These are phyloP conservation scores for Podaxis mareebaensis DNA, from an alignment of 768 basidiomycete genomes.

Conservation along the genomic window DNA sequence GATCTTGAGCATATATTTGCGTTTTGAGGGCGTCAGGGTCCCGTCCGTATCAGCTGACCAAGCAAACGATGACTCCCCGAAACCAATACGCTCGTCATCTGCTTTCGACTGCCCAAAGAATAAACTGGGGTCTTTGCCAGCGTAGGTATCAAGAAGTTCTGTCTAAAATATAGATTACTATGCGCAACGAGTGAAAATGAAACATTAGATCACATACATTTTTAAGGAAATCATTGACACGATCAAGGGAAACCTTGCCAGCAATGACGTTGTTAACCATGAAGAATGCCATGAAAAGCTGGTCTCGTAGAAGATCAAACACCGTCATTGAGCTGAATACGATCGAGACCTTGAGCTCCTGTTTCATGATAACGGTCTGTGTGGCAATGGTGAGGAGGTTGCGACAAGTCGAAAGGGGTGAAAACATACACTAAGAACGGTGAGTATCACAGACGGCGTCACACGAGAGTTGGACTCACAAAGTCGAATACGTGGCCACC, in stretches of 20 bases:
- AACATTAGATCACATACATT: constrained; percentile 26
- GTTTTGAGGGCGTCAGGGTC: constrained; percentile 41
- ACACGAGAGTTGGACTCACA: constrained; percentile 32
- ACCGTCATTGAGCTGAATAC: constrained; percentile 60
- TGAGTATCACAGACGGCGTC: background rate
- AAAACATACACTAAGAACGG: constrained; percentile 13
- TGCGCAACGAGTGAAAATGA: background rate
- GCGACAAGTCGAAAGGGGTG: background rate
- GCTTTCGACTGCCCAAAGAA: constrained; percentile 19
- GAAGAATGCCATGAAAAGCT: constrained; percentile 42
- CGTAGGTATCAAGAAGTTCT: constrained; percentile 43
- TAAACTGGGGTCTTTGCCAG: constrained; percentile 20
- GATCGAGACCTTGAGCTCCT: constrained; percentile 38
- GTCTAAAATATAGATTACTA: constrained; percentile 33
- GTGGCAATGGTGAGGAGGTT: background rate
- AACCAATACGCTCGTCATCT: constrained; percentile 39
- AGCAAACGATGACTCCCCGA: constrained; percentile 51
- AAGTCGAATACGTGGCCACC: constrained; percentile 61
- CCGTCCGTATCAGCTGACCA: constrained; percentile 45
- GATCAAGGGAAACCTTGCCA: constrained; percentile 65
- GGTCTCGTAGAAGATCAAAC: constrained; percentile 63
- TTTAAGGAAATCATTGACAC: constrained; percentile 43
- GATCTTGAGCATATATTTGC: constrained; percentile 52
- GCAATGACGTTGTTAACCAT: constrained; percentile 29
- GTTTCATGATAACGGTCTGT: constrained; percentile 39